Evolutionary conservation across 106 monocot species (phyloP), one percentile per base, ranked within the genome.

Genomic region (Narthecium ossifragum): DNA sequence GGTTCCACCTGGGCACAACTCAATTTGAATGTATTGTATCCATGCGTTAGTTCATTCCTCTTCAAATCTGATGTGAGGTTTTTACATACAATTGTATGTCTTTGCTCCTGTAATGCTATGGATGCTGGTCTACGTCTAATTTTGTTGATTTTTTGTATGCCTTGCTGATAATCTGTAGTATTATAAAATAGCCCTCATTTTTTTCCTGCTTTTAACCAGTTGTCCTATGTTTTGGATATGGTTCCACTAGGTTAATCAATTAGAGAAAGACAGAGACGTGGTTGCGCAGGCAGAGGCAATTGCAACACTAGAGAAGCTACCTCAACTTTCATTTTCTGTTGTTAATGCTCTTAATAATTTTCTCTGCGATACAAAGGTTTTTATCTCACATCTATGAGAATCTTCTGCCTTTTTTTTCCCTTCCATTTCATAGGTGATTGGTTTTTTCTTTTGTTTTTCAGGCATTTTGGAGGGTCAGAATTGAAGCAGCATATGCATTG

Each of bases 381-480:
- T 41, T 29, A n/a, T 8, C 30, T 49, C 36, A 51, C 31, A 14
- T 28, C 20, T 58, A 49, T 2, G 3, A 51, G 26, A 43, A n/a
- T 47, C 26, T 47, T 41, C 17, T 24, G 49, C 62, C 4, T 27
- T 18, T 37, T 31, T 4, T 52, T 23, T 38, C 22, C 1, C 13
- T 50, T 53, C 7, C 22, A 45, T 5, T 55, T 38, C 10, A 32
- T 55, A 8, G n/a, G n/a, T n/a, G n/a, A n/a, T n/a, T n/a, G n/a
- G n/a, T n/a, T n/a, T n/a, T 17, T 45, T 61, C 31, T 47, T 25
- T 24, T 36, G 34, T 46, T 24, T 22, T 28, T 31, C 56, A 98
- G 98, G 90, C 79, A 26, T 98, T 88, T 61, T 98, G 98, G 98
- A 90, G 98, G 62, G 87, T 91, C 57, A 91, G 98, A 75, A 70